Evolutionary conservation across 441 rosid species (phyloP), one percentile per base, ranked within the genome.

Genomic region (Gossypium davidsonii): DNA sequence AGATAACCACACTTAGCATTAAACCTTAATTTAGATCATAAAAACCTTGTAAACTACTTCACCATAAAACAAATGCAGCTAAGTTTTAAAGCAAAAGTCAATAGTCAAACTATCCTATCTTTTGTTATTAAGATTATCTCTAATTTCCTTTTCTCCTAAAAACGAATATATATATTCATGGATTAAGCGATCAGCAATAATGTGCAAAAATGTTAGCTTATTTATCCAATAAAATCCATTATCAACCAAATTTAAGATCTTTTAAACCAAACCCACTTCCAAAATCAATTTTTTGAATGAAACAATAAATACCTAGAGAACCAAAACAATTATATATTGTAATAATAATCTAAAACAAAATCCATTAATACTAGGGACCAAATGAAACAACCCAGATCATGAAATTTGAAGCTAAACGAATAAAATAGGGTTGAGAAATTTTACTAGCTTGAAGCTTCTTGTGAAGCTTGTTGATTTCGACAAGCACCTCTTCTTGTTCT

Each of bases 381-480:
- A 20, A 56, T 17, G 53, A 31, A 20, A 25, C 31, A 26, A 37
- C 20, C 71, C 44, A 28, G 34, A 73, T 48, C 37, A 76, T 65
- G 70, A 72, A 64, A 42, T 26, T 21, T 15, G 42, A 52, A 71
- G 25, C 12, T 18, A 53, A 12, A 26, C 14, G 11, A 42, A 17
- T 39, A 3, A 14, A 4, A 71, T 31, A 55, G 37, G 14, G 34
- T 42, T 20, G 3, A 74, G 66, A 44, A 1, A 76, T 82, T 74
- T 60, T 60, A 89, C 98, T 76, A 79, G 90, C 73, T 78, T 86
- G 95, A 66, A 93, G 97, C 88, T 79, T 92, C 83, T 87, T 94
- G 76, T 92, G 99, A 92, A 94, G 76, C 88, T 88, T 92, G 78
- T 92, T 92, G 89, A 95, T 95, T 67, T 95, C 97, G 4, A 53